A percentile compares a stretch with the other conserved stretches of the same genome.
These are phyloP conservation scores for Myxozyma neotropica DNA, from an alignment of 805 yeast genomes.

Conservation along the genomic window DNA sequence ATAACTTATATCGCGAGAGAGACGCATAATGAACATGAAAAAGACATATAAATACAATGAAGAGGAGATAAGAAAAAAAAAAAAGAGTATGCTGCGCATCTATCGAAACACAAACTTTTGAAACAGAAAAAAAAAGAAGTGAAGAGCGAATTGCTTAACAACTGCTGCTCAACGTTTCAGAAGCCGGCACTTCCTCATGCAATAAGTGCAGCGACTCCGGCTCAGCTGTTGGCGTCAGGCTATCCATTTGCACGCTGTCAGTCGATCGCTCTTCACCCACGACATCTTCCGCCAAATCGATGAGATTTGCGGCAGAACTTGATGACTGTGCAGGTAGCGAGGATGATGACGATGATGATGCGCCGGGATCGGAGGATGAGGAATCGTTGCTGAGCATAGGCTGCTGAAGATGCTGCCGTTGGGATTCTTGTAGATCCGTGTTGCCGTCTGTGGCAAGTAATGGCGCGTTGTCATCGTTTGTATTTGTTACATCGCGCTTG, in stretches of 20 bases:
- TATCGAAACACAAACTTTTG: slow-evolving; percentile 6
- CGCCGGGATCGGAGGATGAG: not conserved
- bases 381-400: slow-evolving; percentile 1
- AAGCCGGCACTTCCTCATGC: slow-evolving; percentile 7
- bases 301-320: not conserved
- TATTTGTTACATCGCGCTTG: slow-evolving; percentile 47
- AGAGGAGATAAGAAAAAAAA: not conserved
- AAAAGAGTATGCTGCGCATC: not conserved
- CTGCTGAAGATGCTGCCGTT: slow-evolving; percentile 28
- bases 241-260: not conserved
- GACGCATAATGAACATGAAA: not conserved
- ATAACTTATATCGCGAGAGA: not conserved
- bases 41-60: not conserved
- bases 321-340: not conserved
- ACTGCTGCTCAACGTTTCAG: slow-evolving; percentile 2
- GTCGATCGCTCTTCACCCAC: not conserved
- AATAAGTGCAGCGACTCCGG: not conserved
- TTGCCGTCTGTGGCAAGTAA: slow-evolving; percentile 11
- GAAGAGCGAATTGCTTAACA: not conserved
- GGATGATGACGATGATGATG: not conserved
- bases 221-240: not conserved
- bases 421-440: slow-evolving; percentile 29
- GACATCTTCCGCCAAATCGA: not conserved
- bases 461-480: slow-evolving; percentile 4
- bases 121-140: not conserved